Conservation (phyloP, 495 filamentous ascomycete genomes). For the Pyronema domesticum region DNA sequence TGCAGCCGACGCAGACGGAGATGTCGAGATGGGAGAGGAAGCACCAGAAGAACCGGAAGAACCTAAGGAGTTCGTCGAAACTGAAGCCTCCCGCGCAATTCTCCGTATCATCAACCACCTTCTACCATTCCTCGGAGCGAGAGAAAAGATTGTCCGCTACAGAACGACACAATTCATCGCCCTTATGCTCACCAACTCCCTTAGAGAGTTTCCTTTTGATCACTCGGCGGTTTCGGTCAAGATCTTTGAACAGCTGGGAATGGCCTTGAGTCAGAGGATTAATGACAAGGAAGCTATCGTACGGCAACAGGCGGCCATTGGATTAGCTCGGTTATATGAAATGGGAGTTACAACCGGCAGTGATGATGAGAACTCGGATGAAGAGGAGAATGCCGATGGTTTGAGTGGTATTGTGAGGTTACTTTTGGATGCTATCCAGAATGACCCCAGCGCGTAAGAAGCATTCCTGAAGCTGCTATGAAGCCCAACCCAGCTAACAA, state of each 20-base stretch:
- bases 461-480: background rate
- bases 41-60: constrained; percentile 28
- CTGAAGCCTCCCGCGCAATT: constrained; percentile 62
- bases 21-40: constrained; percentile 8
- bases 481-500: constrained; percentile 1
- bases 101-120: constrained; percentile 36
- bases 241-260: constrained; percentile 59
- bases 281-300: constrained; percentile 86
- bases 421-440: constrained; percentile 79
- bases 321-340: constrained; percentile 60
- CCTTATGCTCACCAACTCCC: constrained; percentile 66
- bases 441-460: constrained; percentile 63
- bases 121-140: constrained; percentile 54
- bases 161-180: constrained; percentile 75
- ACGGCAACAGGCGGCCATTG: constrained; percentile 82
- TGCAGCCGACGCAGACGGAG: constrained; percentile 1
- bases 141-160: constrained; percentile 86
- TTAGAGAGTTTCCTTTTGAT: constrained; percentile 35
- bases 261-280: constrained; percentile 63
- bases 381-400: constrained; percentile 30
- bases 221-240: constrained; percentile 41
- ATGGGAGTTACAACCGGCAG: constrained; percentile 53
- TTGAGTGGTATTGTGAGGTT: constrained; percentile 37
- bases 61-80: constrained; percentile 50
- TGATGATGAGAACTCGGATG: constrained; percentile 34